Conservation (phyloP, 371 early-diverging fungal species). For the Apophysomyces ossiformis region DNA sequence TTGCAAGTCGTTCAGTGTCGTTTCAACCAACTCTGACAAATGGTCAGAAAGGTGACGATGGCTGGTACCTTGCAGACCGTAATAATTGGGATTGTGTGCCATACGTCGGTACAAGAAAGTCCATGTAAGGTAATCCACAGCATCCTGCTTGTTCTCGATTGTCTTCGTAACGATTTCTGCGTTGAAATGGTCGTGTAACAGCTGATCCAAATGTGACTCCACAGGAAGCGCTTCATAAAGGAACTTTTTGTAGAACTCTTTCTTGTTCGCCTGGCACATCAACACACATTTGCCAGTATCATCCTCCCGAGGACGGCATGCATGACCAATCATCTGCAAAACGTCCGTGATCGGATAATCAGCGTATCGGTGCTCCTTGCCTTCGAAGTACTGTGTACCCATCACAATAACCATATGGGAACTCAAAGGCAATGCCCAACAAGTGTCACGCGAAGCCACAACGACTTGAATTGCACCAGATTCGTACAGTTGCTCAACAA, state of each 20-base stretch:
- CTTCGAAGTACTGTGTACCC: slow-evolving; percentile 96
- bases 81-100: slow-evolving; percentile 96
- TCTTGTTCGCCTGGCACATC: slow-evolving; percentile 94
- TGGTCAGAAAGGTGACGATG: slow-evolving; percentile 91
- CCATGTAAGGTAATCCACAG: slow-evolving; percentile 98
- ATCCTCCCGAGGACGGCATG: slow-evolving; percentile 70
- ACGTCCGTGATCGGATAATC: slow-evolving; percentile 95
- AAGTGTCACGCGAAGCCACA: slow-evolving; percentile 88
- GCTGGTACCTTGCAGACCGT: slow-evolving; percentile 85
- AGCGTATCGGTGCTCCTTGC: slow-evolving; percentile 92
- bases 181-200: slow-evolving; percentile 94
- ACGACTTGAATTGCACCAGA: slow-evolving; percentile 86
- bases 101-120: slow-evolving; percentile 95
- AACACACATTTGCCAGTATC: slow-evolving; percentile 85
- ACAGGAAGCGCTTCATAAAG: slow-evolving; percentile 93
- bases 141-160: slow-evolving; percentile 96
- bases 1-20: slow-evolving; percentile 82
- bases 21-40: slow-evolving; percentile 94
- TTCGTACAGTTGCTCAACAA: slow-evolving; percentile 81
- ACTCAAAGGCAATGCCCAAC: slow-evolving; percentile 86
- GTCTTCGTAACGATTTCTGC: slow-evolving; percentile 94
- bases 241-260: slow-evolving; percentile 97
- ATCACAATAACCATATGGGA: slow-evolving; percentile 90
- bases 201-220: slow-evolving; percentile 90
- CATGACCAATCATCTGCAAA: slow-evolving; percentile 96